Conservation (phyloP, 257 asterid genomes). For the Petunia secreta region DNA sequence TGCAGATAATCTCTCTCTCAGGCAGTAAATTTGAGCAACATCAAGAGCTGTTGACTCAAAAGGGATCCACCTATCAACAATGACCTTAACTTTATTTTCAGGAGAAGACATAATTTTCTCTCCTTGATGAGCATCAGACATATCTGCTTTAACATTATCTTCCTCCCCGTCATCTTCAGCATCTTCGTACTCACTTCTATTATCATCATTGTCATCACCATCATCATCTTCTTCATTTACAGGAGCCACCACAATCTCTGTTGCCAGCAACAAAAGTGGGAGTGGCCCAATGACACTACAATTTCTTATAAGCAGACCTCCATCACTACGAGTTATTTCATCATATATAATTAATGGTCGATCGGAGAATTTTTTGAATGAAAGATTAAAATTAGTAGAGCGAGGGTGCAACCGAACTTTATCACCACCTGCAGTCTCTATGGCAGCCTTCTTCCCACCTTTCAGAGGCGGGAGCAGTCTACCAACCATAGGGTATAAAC, state of each 20-base stretch:
- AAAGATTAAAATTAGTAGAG: conserved; percentile 57
- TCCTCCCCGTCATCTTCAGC: conserved; percentile 46
- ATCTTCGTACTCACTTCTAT: conserved; percentile 47
- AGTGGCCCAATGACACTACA: conserved; percentile 75
- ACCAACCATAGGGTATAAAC: conserved; percentile 89
- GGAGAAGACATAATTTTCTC: conserved; percentile 75
- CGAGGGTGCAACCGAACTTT: conserved; percentile 72
- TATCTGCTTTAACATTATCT: conserved; percentile 29
- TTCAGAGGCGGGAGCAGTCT: conserved; percentile 54
- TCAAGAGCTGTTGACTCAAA: conserved; percentile 78
- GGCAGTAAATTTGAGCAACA: conserved; percentile 91
- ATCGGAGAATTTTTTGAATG: conserved; percentile 32
- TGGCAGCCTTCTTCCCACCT: conserved; percentile 46
- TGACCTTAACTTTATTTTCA: conserved; percentile 59
- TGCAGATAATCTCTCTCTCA: conserved; percentile 82
- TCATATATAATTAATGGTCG: conserved; percentile 67
- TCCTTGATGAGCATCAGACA: conserved; percentile 37
- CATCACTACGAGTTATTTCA: conserved; percentile 87
- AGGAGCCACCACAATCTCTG: conserved; percentile 80
- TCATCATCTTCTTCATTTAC: conserved; percentile 45
- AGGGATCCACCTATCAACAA: conserved; percentile 81
- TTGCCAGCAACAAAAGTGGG: conserved; percentile 71
- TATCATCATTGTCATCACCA: conserved; percentile 52
- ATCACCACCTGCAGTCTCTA: conserved; percentile 74
- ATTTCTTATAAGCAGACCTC: conserved; percentile 66